Conservation (phyloP, 352 stramenopile species). For the Stephanocyclus meneghinianus region DNA sequence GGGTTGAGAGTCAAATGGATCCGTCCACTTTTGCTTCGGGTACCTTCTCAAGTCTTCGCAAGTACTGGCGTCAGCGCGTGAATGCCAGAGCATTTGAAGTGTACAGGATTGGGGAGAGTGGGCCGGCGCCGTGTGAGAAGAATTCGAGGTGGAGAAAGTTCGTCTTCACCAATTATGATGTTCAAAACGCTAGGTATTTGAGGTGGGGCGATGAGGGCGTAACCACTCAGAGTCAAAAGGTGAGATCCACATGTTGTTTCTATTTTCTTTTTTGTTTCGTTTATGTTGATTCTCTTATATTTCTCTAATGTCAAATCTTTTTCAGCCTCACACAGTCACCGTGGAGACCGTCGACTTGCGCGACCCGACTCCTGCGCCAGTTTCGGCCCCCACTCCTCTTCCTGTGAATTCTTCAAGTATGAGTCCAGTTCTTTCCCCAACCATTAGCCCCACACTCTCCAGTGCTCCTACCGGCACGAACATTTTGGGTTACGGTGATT, state of each 20-base stretch:
- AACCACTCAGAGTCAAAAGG: slow-evolving; percentile 23
- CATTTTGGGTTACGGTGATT: slow-evolving; percentile 43
- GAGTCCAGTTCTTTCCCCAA: not conserved
- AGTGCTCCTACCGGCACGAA: slow-evolving; percentile 18
- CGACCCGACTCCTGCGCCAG: not conserved
- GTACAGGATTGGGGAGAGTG: slow-evolving; percentile 53
- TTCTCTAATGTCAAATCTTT: not conserved
- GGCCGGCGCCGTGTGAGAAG: slow-evolving; percentile 50
- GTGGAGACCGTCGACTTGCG: slow-evolving; percentile 38
- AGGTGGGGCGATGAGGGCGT: slow-evolving; percentile 47
- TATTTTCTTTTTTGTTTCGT: slow-evolving; percentile 13
- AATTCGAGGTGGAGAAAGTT: slow-evolving; percentile 56
- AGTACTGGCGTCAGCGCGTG: slow-evolving; percentile 41
- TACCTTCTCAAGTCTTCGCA: slow-evolving; percentile 30
- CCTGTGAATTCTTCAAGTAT: not conserved
- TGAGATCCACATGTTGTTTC: not conserved
- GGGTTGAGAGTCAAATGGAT: slow-evolving; percentile 49
- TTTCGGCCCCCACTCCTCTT: not conserved
- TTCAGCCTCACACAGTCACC: slow-evolving; percentile 36
- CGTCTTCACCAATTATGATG: slow-evolving; percentile 60
- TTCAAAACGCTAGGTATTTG: slow-evolving; percentile 44
- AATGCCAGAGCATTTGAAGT: slow-evolving; percentile 47
- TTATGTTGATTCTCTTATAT: not conserved
- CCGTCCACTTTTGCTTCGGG: slow-evolving; percentile 37
- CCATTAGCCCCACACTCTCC: slow-evolving; percentile 4